These are phyloP conservation scores for Talaromyces albobiverticillius DNA, from an alignment of 2,329 filamentous ascomycete genomes.

Conservation along the genomic window DNA sequence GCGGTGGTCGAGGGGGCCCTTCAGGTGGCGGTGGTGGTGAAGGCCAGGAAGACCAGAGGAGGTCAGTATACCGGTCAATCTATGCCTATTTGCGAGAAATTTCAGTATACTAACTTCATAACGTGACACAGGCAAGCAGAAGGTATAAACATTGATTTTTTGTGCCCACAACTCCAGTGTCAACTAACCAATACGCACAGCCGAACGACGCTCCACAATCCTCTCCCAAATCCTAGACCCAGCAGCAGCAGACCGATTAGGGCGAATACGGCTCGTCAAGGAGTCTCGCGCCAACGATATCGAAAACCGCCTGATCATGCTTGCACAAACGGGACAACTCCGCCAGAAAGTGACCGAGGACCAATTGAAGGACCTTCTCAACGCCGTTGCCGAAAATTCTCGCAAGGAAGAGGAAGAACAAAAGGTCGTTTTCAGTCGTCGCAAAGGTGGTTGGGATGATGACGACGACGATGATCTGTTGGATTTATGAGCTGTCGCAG, in stretches of 20 bases:
- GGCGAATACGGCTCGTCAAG: conserved; percentile 93
- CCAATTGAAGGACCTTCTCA: conserved; percentile 88
- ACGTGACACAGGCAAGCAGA: conserved; percentile 10
- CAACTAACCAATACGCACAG: conserved; percentile 16
- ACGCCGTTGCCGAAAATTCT: conserved; percentile 75
- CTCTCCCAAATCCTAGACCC: conserved; percentile 92
- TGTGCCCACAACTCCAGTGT: background rate
- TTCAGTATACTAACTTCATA: too few species aligned
- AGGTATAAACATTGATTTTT: background rate
- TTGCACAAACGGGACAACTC: conserved; percentile 84
- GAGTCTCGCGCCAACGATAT: conserved; percentile 84
- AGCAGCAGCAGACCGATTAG: conserved; percentile 86
- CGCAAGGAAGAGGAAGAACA: conserved; percentile 58
- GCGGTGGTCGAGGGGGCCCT: conserved; percentile 47
- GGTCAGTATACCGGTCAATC: conserved; percentile 45
- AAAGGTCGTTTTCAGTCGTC: conserved; percentile 81
- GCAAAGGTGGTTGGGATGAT: conserved; percentile 82
- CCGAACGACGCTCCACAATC: conserved; percentile 49
- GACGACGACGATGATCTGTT: conserved; percentile 68
- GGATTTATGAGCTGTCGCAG: conserved; percentile 32
- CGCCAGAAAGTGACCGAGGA: conserved; percentile 83
- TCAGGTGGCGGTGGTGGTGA: conserved; percentile 49
- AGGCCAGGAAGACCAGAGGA: conserved; percentile 62
- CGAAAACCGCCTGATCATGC: conserved; percentile 88
- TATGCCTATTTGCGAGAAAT: background rate